Evolutionary conservation across 2,329 filamentous ascomycete species (phyloP).

Genomic region (Claviceps paspali): DNA sequence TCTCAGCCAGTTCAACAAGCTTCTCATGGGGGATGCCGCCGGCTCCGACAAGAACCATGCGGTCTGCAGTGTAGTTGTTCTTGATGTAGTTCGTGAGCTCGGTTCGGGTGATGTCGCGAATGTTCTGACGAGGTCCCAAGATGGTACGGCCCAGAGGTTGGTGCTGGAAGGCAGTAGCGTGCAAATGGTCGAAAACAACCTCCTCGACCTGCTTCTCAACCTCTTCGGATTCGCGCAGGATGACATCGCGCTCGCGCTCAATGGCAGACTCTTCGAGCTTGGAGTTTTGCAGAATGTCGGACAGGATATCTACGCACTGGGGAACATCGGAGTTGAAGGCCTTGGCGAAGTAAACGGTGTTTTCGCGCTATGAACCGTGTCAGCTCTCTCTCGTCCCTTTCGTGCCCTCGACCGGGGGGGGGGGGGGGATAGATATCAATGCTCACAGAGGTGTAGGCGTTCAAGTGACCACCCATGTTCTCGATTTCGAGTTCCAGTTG

Average conservation of each 20-base stretch:
- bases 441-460: conserved; percentile 96
- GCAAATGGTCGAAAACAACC: conserved; percentile 97
- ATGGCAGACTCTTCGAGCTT: conserved; percentile 88
- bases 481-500: conserved; percentile 99
- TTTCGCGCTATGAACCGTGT: conserved; percentile 57
- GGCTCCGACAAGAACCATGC: conserved; percentile 95
- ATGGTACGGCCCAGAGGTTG: conserved; percentile 96
- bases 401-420: no score
- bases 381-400: conserved; percentile 13
- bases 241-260: conserved; percentile 96
- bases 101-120: conserved; percentile 81
- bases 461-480: conserved; percentile 98
- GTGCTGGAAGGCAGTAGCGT: conserved; percentile 93
- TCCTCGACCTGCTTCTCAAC: conserved; percentile 99
- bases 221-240: conserved; percentile 96
- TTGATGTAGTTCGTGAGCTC: conserved; percentile 96
- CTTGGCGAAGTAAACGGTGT: conserved; percentile 99
- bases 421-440: conserved; percentile 1
- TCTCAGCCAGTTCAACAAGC: conserved; percentile 90
- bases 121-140: conserved; percentile 95
- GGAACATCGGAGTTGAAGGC: conserved; percentile 96
- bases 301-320: conserved; percentile 91
- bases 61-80: conserved; percentile 98
- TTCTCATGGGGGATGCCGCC: conserved; percentile 88
- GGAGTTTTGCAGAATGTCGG: conserved; percentile 98